Conservation (phyloP, 805 yeast species). For the Saturnispora bothae region DNA sequence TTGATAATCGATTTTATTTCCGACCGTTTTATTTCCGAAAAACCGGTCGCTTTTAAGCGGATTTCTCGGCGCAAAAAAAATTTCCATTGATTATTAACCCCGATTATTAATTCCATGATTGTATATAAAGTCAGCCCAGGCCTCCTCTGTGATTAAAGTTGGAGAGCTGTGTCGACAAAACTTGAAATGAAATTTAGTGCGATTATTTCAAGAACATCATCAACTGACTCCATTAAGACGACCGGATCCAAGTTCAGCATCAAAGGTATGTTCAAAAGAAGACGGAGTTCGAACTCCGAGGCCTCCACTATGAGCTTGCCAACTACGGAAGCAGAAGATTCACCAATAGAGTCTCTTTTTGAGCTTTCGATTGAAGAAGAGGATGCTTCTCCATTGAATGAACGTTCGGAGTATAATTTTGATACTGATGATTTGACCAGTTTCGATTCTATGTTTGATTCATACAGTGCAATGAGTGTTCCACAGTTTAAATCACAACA, state of each 20-base stretch:
- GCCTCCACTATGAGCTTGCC: too few species aligned
- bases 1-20: too few species aligned
- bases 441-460: constrained; percentile 6
- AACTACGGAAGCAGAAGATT: too few species aligned
- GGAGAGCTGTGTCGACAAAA: too few species aligned
- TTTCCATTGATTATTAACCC: background rate
- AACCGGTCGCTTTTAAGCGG: background rate
- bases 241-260: constrained; percentile 1
- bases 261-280: constrained; percentile 2
- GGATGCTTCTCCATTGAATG: background rate
- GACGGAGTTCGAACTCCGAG: background rate
- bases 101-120: constrained; percentile 1
- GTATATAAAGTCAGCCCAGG: too few species aligned
- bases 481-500: constrained; percentile 3
- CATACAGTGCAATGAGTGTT: constrained; percentile 3
- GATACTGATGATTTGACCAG: constrained; percentile 1
- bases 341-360: background rate
- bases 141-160: too few species aligned
- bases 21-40: too few species aligned
- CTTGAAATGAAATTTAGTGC: background rate
- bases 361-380: background rate
- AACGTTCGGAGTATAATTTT: background rate
- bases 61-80: background rate
- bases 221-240: constrained; percentile 1
- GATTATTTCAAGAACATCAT: constrained; percentile 1